Conservation (phyloP, 805 yeast species). For the Barnettozyma siamensis region DNA sequence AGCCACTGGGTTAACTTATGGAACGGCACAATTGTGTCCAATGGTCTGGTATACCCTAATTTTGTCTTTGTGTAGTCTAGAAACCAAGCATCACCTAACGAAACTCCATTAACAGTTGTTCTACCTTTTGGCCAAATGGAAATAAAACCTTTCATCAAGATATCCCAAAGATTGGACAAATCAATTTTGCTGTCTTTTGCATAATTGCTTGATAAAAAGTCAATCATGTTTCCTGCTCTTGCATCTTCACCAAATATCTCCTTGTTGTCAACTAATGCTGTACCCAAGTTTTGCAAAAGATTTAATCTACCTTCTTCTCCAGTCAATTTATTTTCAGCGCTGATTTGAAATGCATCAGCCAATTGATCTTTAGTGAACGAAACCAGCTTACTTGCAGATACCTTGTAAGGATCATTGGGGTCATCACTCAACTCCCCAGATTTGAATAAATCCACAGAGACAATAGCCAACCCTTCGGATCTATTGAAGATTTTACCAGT, state of each 20-base stretch:
- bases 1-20: conserved; percentile 67
- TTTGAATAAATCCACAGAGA: conserved; percentile 48
- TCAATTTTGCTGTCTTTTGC: conserved; percentile 27
- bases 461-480: conserved; percentile 63
- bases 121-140: conserved; percentile 62
- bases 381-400: conserved; percentile 38
- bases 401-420: conserved; percentile 32
- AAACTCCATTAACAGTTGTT: conserved; percentile 40
- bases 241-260: conserved; percentile 42
- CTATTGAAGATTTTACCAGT: conserved; percentile 32
- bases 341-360: conserved; percentile 42
- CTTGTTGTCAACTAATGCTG: conserved; percentile 34
- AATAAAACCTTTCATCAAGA: conserved; percentile 48
- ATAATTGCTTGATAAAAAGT: conserved; percentile 33
- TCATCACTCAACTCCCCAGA: conserved; percentile 40
- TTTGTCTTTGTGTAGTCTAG: conserved; percentile 29
- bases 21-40: conserved; percentile 49
- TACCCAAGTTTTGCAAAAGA: conserved; percentile 43
- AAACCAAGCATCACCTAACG: conserved; percentile 62
- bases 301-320: conserved; percentile 51
- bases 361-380: conserved; percentile 32
- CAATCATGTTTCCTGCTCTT: conserved; percentile 50
- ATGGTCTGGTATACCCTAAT: conserved; percentile 14
- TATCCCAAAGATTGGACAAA: conserved; percentile 45
- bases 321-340: conserved; percentile 40